Percentiles rank a stretch among this genome's conserved stretches.
phyloP scores from a whole-genome alignment of 345 rosid species.

The Erodium maritimum region DNA sequence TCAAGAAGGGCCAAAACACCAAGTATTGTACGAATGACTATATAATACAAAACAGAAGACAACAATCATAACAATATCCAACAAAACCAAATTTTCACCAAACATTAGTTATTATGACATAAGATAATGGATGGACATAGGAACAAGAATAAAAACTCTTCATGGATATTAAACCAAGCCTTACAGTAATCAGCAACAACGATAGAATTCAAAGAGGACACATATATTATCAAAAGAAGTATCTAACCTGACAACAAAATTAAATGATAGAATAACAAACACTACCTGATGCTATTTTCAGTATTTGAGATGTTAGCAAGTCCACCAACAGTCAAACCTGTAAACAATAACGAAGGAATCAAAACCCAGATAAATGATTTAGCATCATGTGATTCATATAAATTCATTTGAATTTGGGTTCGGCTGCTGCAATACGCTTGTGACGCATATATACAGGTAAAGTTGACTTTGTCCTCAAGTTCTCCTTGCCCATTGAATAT shows the following conservation, averaged over 20 bases:
- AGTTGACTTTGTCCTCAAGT: no score
- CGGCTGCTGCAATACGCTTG: no score
- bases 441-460: no score
- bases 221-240: neutral
- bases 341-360: no score
- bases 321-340: constrained; percentile 81
- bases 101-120: constrained; percentile 40
- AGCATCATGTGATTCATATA: no score
- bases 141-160: constrained; percentile 92
- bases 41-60: neutral
- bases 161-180: constrained; percentile 97
- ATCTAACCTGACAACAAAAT: neutral
- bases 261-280: constrained; percentile 2
- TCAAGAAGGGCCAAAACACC: constrained; percentile 56
- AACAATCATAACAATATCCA: no score
- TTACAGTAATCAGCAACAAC: constrained; percentile 18
- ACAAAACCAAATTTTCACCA: neutral
- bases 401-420: no score
- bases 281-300: constrained; percentile 77
- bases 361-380: neutral
- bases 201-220: neutral
- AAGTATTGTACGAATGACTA: neutral
- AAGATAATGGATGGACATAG: constrained; percentile 91
- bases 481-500: no score
- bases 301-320: constrained; percentile 87